A percentile compares a stretch with the other conserved stretches of the same genome.
These are phyloP conservation scores for Clarireedia paspali DNA, from an alignment of 2,329 filamentous ascomycete genomes.

Conservation along the genomic window DNA sequence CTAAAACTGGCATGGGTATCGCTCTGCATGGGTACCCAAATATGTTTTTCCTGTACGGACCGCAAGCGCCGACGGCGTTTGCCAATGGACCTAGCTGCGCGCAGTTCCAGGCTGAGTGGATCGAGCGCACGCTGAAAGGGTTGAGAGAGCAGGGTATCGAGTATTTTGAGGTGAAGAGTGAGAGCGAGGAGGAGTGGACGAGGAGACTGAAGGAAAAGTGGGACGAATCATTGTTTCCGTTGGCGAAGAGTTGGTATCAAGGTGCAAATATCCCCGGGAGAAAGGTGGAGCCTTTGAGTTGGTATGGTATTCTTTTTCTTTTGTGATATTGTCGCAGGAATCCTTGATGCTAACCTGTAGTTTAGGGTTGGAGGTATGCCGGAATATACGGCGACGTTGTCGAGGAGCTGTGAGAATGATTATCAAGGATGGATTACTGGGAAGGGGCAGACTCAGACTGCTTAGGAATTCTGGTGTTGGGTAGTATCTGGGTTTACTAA, in stretches of 20 bases:
- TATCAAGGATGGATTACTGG: constrained; percentile 8
- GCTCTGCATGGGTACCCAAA: constrained; percentile 38
- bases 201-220: constrained; percentile 26
- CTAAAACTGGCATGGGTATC: constrained; percentile 33
- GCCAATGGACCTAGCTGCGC: constrained; percentile 35
- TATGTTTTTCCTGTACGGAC: constrained; percentile 39
- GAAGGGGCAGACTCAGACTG: neutral
- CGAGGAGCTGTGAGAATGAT: constrained; percentile 7
- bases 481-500: too few relatives aligned
- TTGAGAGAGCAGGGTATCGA: constrained; percentile 26
- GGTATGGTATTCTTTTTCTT: neutral
- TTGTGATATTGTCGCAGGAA: neutral
- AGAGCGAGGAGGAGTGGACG: constrained; percentile 30
- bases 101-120: constrained; percentile 35
- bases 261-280: constrained; percentile 36
- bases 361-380: constrained; percentile 4
- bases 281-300: constrained; percentile 31
- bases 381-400: constrained; percentile 5
- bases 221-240: constrained; percentile 28
- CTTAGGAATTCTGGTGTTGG: too few relatives aligned
- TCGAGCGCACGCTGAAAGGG: constrained; percentile 29
- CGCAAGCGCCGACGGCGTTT: constrained; percentile 34
- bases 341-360: neutral
- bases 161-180: constrained; percentile 28
- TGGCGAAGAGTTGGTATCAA: constrained; percentile 34